phyloP scores from a whole-genome alignment of 257 asterid species.

The Lavandula angustifolia region DNA sequence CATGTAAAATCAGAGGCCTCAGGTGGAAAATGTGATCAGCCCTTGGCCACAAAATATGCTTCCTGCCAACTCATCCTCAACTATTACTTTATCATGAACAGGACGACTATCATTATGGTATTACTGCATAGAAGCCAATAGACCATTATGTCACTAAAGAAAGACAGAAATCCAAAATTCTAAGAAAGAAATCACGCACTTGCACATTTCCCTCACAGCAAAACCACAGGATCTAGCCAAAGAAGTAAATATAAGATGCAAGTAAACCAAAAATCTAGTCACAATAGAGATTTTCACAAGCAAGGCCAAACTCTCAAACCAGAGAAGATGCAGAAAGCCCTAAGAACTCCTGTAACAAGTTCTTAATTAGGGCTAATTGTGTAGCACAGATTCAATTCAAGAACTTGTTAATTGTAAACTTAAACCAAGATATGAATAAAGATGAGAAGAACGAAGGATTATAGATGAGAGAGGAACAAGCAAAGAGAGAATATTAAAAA shows the following conservation, averaged over 20 bases:
- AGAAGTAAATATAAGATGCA: neutral
- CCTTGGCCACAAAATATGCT: neutral
- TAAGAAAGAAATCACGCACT: neutral
- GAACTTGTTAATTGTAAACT: no score
- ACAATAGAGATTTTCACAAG: no score
- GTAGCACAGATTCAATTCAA: no score
- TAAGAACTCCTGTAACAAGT: neutral
- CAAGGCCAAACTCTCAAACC: slow-evolving; percentile 16
- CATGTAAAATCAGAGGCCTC: neutral
- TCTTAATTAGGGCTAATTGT: no score
- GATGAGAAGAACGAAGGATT: no score
- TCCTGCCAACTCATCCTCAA: slow-evolving; percentile 2
- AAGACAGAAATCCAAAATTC: neutral
- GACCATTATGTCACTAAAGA: neutral
- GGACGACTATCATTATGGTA: neutral
- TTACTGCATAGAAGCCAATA: neutral
- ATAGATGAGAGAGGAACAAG: no score
- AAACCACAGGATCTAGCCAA: slow-evolving; percentile 2
- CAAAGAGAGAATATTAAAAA: no score
- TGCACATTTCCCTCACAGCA: neutral
- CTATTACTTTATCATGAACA: neutral
- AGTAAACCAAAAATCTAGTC: neutral
- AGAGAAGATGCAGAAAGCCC: neutral
- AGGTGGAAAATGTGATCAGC: neutral
- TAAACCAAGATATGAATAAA: no score